phyloP scores from a whole-genome alignment of 2,329 filamentous ascomycete species.

The Fusarium tupiense region DNA sequence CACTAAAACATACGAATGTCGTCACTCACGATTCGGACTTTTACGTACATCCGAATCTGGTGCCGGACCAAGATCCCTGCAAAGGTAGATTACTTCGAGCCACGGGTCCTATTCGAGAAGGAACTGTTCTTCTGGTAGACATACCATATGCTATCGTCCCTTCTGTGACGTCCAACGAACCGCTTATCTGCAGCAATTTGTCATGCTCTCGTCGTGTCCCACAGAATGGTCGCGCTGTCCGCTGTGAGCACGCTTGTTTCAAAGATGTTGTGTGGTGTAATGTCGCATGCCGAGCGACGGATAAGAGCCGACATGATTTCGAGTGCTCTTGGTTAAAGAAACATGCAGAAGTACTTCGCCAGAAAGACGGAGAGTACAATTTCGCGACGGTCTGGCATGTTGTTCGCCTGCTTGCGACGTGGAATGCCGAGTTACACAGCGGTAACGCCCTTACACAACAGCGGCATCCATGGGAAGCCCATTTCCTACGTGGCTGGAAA shows the following conservation, averaged over 20 bases:
- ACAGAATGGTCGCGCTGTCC: slow-evolving; percentile 8
- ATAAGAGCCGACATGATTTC: slow-evolving; percentile 37
- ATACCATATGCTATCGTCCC: slow-evolving; percentile 44
- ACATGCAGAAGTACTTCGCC: slow-evolving; percentile 23
- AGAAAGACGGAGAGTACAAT: slow-evolving; percentile 39
- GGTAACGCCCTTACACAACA: neutral
- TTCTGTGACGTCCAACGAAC: slow-evolving; percentile 27
- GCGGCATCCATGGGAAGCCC: slow-evolving; percentile 11
- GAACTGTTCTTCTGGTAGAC: slow-evolving; percentile 43
- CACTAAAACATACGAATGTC: slow-evolving; percentile 15
- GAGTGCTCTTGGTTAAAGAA: slow-evolving; percentile 43
- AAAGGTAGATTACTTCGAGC: slow-evolving; percentile 43
- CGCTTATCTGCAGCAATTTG: slow-evolving; percentile 44
- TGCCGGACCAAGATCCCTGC: slow-evolving; percentile 37
- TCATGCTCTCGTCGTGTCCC: slow-evolving; percentile 36
- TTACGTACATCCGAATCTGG: slow-evolving; percentile 37
- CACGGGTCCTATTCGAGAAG: slow-evolving; percentile 33
- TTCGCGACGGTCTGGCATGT: slow-evolving; percentile 45
- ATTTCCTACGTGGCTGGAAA: slow-evolving; percentile 41
- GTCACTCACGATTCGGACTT: slow-evolving; percentile 30
- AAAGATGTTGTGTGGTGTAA: slow-evolving; percentile 44
- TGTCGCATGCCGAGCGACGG: slow-evolving; percentile 31
- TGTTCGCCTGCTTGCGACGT: slow-evolving; percentile 42
- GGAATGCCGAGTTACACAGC: slow-evolving; percentile 30
- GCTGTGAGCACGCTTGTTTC: slow-evolving; percentile 34